Percentiles rank a stretch among this genome's conserved stretches.
phyloP scores from a whole-genome alignment of 768 basidiomycete genomes.

The Auricularia sp. region DNA sequence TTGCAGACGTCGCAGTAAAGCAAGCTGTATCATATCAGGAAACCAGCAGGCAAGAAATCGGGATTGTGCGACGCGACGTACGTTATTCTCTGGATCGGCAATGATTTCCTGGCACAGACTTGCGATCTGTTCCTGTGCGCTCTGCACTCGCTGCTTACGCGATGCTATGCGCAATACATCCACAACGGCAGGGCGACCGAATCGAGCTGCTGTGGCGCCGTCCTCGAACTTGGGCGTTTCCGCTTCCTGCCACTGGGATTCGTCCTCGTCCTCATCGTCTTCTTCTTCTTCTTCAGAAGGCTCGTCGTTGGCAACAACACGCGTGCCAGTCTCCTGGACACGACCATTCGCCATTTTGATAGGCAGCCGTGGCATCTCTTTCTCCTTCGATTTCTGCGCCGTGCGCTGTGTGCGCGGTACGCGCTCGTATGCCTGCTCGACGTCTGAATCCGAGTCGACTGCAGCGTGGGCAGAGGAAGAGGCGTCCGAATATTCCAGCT shows the following conservation, averaged over 20 bases:
- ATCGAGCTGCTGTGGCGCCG: slow-evolving; percentile 73
- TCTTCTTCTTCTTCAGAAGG: slow-evolving; percentile 22
- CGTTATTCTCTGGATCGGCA: slow-evolving; percentile 89
- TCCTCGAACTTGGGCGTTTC: slow-evolving; percentile 42
- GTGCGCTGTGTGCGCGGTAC: slow-evolving; percentile 41
- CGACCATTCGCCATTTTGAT: slow-evolving; percentile 80
- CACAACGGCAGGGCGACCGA: slow-evolving; percentile 72
- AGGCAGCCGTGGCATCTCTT: slow-evolving; percentile 55
- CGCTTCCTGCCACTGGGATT: slow-evolving; percentile 16
- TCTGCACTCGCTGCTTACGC: slow-evolving; percentile 53
- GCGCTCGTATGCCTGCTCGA: slow-evolving; percentile 68
- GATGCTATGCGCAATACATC: slow-evolving; percentile 61
- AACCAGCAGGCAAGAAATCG: not conserved
- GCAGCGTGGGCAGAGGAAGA: slow-evolving; percentile 10
- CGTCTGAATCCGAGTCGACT: slow-evolving; percentile 39
- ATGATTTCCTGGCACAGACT: slow-evolving; percentile 88
- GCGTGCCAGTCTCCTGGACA: slow-evolving; percentile 48
- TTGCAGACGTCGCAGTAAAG: slow-evolving; percentile 74
- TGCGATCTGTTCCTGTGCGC: slow-evolving; percentile 91
- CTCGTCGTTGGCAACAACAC: slow-evolving; percentile 11
- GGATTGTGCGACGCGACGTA: slow-evolving; percentile 30
- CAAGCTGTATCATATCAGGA: slow-evolving; percentile 44
- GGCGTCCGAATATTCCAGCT: slow-evolving; percentile 11
- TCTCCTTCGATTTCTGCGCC: slow-evolving; percentile 37
- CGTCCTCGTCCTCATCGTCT: slow-evolving; percentile 14